A percentile compares a stretch with the other conserved stretches of the same genome.
These are phyloP conservation scores for Claviceps cyperi DNA, from an alignment of 2,329 filamentous ascomycete species.

Conservation along the genomic window DNA sequence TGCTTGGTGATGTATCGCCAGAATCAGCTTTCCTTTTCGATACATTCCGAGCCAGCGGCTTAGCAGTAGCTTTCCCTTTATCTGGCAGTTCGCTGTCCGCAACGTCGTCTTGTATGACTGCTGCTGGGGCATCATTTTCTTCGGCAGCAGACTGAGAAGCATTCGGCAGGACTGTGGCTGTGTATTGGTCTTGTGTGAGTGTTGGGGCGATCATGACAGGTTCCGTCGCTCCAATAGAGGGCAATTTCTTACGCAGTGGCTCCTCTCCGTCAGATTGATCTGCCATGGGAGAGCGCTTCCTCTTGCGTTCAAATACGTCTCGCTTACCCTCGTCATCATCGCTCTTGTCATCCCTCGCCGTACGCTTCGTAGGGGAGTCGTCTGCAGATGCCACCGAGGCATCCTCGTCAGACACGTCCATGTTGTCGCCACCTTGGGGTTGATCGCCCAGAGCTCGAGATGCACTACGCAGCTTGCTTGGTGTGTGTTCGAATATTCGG, in stretches of 20 bases:
- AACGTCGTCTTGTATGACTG: constrained; percentile 12
- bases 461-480: constrained; percentile 58
- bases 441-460: constrained; percentile 13
- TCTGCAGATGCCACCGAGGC: constrained; percentile 22
- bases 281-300: constrained; percentile 32
- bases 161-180: constrained; percentile 20
- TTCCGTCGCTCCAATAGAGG: constrained; percentile 28
- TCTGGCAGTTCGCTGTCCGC: constrained; percentile 16
- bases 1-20: neutral
- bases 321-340: constrained; percentile 18
- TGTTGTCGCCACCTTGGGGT: constrained; percentile 24
- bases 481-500: constrained; percentile 48
- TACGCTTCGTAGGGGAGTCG: constrained; percentile 22
- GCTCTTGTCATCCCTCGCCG: constrained; percentile 13
- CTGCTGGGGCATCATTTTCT: constrained; percentile 25
- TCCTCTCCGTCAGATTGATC: constrained; percentile 33
- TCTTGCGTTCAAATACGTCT: constrained; percentile 28
- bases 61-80: constrained; percentile 19
- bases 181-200: constrained; percentile 22
- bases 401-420: constrained; percentile 26
- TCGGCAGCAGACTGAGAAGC: constrained; percentile 30
- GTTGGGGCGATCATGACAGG: constrained; percentile 20
- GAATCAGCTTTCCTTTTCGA: constrained; percentile 23
- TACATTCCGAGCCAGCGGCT: constrained; percentile 27
- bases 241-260: constrained; percentile 39